These are phyloP conservation scores for Escallonia rubra DNA, from an alignment of 129 eudicot species.

Conservation along the genomic window DNA sequence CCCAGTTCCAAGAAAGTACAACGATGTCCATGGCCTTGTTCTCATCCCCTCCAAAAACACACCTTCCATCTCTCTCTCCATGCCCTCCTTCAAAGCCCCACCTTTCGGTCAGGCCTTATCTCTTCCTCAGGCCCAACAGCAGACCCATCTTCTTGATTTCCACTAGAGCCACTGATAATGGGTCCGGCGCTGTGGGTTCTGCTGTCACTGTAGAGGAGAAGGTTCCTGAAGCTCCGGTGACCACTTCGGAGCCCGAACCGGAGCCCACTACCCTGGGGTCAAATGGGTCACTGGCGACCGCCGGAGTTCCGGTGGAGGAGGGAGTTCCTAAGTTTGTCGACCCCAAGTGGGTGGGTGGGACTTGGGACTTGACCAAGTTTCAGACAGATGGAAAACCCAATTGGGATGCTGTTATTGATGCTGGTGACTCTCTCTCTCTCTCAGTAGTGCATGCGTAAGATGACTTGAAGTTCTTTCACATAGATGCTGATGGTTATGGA, in stretches of 20 bases:
- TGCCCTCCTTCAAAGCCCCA: conserved; percentile 38
- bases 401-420: conserved; percentile 99
- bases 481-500: no score
- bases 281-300: conserved; percentile 43
- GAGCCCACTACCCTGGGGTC: conserved; percentile 21
- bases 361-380: conserved; percentile 90
- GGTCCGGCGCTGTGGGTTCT: conserved; percentile 41
- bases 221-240: conserved; percentile 32
- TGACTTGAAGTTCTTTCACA: no score
- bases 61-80: conserved; percentile 41
- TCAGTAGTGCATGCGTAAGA: neutral
- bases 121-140: conserved; percentile 27
- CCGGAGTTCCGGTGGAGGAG: conserved; percentile 36
- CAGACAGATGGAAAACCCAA: conserved; percentile 69
- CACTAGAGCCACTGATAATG: conserved; percentile 52
- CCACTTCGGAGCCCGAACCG: conserved; percentile 17
- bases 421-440: conserved; percentile 46
- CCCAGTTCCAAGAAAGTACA: neutral
- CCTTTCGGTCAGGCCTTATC: conserved; percentile 29
- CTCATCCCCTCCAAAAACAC: conserved; percentile 49
- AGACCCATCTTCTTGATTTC: conserved; percentile 24
- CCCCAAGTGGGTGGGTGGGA: conserved; percentile 85
- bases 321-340: conserved; percentile 41
- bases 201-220: conserved; percentile 30
- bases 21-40: conserved; percentile 62